Evolutionary conservation across 2,329 filamentous ascomycete species (phyloP).

Genomic region (Fulvia fulva): DNA sequence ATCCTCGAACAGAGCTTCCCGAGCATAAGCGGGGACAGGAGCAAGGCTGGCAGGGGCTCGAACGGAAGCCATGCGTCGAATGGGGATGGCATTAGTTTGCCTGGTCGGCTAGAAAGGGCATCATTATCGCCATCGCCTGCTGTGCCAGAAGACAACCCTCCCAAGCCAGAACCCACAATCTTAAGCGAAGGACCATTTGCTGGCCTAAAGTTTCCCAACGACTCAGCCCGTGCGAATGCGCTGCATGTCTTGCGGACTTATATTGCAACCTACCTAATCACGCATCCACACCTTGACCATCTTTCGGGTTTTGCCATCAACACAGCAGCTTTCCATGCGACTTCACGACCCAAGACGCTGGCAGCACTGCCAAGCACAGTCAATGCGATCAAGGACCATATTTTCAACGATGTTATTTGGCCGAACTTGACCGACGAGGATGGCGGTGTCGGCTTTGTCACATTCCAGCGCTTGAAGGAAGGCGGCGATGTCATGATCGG

Average conservation of each 20-base stretch:
- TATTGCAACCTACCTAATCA: constrained; percentile 86
- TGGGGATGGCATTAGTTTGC: constrained; percentile 3
- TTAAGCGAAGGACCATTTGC: constrained; percentile 68
- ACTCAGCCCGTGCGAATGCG: constrained; percentile 70
- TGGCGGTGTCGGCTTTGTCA: constrained; percentile 86
- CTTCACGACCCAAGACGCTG: constrained; percentile 73
- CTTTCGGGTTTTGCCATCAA: constrained; percentile 89
- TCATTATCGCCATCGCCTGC: constrained; percentile 1
- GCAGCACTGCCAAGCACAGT: constrained; percentile 88
- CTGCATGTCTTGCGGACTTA: constrained; percentile 73
- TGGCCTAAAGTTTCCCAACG: constrained; percentile 66
- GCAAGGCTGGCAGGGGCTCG: not conserved
- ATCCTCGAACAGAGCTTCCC: constrained; percentile 63
- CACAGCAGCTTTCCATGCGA: constrained; percentile 77
- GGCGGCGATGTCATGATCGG: constrained; percentile 82
- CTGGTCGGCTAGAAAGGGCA: not conserved
- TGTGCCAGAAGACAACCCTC: constrained; percentile 15
- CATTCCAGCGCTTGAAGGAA: constrained; percentile 82
- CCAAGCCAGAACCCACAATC: constrained; percentile 46
- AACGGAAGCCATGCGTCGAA: constrained; percentile 17
- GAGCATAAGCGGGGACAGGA: constrained; percentile 31
- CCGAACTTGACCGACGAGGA: constrained; percentile 96
- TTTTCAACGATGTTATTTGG: constrained; percentile 98
- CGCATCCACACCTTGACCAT: constrained; percentile 95
- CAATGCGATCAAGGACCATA: constrained; percentile 82